These are phyloP conservation scores for Hanseniaspora taiwanica DNA, from an alignment of 805 yeast genomes.

Conservation along the genomic window DNA sequence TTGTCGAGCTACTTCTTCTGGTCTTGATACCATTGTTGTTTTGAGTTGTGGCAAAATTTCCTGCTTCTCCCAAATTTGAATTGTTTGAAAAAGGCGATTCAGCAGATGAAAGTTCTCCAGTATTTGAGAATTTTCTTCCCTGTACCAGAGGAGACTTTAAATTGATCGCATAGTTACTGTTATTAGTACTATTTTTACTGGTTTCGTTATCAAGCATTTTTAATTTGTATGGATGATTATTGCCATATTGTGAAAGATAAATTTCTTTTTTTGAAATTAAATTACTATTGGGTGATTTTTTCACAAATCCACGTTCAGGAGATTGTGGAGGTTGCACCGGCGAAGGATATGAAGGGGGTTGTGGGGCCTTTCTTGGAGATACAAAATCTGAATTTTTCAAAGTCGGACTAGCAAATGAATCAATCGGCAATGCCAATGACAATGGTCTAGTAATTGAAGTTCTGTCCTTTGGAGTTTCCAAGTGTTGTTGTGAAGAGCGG, in stretches of 20 bases:
- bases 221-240: neutral
- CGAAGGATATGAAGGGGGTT: constrained; percentile 42
- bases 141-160: neutral
- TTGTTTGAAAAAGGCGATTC: neutral
- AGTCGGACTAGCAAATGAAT: neutral
- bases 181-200: too few species aligned
- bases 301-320: constrained; percentile 8
- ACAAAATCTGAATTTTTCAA: constrained; percentile 23
- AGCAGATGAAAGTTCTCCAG: neutral
- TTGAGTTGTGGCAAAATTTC: neutral
- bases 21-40: constrained; percentile 8
- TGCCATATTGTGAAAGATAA: too few species aligned
- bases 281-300: neutral
- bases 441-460: neutral
- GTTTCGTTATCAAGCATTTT: neutral
- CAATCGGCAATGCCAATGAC: neutral
- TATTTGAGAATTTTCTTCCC: neutral
- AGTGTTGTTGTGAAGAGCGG: neutral
- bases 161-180: too few species aligned
- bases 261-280: neutral
- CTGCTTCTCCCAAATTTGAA: neutral
- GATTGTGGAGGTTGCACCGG: constrained; percentile 28
- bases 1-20: neutral
- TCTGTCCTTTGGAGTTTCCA: neutral
- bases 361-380: constrained; percentile 65